These are phyloP conservation scores for Mycena vulgaris DNA, from an alignment of 768 basidiomycete species.

Conservation along the genomic window DNA sequence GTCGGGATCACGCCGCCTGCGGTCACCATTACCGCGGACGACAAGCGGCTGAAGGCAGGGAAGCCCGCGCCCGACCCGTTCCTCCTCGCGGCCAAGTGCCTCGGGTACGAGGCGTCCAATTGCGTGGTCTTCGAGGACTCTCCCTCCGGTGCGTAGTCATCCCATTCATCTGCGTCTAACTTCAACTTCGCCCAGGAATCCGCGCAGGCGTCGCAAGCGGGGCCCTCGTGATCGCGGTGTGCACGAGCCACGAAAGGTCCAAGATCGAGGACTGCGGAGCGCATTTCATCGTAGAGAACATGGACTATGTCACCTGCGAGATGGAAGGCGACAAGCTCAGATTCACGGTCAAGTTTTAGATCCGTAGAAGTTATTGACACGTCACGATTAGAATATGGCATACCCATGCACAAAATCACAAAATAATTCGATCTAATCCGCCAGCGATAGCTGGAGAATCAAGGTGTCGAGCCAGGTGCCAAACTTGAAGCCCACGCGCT, in stretches of 20 bases:
- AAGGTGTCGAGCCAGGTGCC: slow-evolving; percentile 42
- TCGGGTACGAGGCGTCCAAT: slow-evolving; percentile 62
- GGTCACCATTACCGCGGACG: slow-evolving; percentile 82
- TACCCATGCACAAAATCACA: not conserved
- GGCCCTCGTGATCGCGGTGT: slow-evolving; percentile 75
- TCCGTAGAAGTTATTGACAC: not conserved
- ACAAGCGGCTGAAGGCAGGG: slow-evolving; percentile 72
- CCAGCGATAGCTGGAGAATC: slow-evolving; percentile 39
- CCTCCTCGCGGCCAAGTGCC: slow-evolving; percentile 65
- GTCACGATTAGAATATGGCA: not conserved
- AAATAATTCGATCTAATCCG: not conserved
- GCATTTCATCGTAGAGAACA: slow-evolving; percentile 62
- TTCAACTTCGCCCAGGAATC: no score
- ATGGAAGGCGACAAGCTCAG: not conserved
- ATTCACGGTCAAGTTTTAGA: no score
- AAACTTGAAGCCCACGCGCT: slow-evolving; percentile 42
- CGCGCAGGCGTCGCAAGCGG: slow-evolving; percentile 75
- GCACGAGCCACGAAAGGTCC: slow-evolving; percentile 70
- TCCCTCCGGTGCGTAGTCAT: no score
- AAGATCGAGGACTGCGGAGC: slow-evolving; percentile 63
- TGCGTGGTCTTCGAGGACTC: slow-evolving; percentile 84
- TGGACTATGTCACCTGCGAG: slow-evolving; percentile 53
- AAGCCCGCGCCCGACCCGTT: slow-evolving; percentile 70
- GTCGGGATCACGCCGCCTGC: slow-evolving; percentile 78
- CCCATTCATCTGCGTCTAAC: no score